Conservation (phyloP, 768 basidiomycete species). For the Rhizopogon roseolus region DNA sequence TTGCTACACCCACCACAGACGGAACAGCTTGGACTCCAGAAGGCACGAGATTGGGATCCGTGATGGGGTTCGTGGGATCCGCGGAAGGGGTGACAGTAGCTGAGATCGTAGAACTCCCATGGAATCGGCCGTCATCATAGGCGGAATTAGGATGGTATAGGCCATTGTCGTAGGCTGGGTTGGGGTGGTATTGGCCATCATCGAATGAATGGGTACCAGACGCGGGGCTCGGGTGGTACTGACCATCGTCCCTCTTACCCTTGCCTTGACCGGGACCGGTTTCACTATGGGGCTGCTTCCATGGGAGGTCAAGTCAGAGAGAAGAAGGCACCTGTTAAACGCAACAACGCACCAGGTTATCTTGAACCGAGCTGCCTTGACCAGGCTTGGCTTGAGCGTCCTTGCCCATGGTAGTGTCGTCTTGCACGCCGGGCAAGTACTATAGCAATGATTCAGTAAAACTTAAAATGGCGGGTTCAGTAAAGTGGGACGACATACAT, state of each 20-base stretch:
- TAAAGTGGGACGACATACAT: background rate
- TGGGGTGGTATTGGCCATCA: constrained; percentile 17
- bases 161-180: constrained; percentile 14
- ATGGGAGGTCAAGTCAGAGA: background rate
- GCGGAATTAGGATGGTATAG: constrained; percentile 5
- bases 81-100: background rate
- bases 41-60: no score
- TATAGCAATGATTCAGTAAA: background rate
- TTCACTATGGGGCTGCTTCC: background rate
- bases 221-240: background rate
- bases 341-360: background rate
- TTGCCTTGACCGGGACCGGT: background rate
- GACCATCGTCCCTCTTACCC: constrained; percentile 11
- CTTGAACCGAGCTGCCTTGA: background rate
- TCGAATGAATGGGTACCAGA: constrained; percentile 6
- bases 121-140: constrained; percentile 6
- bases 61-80: no score
- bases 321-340: background rate
- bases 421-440: background rate
- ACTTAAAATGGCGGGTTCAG: background rate
- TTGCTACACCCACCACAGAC: background rate
- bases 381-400: background rate
- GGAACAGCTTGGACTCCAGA: background rate
- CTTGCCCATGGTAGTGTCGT: background rate
- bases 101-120: background rate